Base-by-base conservation (phyloP, 345 rosid species). In the Anastatica hierochuntica region DNA sequence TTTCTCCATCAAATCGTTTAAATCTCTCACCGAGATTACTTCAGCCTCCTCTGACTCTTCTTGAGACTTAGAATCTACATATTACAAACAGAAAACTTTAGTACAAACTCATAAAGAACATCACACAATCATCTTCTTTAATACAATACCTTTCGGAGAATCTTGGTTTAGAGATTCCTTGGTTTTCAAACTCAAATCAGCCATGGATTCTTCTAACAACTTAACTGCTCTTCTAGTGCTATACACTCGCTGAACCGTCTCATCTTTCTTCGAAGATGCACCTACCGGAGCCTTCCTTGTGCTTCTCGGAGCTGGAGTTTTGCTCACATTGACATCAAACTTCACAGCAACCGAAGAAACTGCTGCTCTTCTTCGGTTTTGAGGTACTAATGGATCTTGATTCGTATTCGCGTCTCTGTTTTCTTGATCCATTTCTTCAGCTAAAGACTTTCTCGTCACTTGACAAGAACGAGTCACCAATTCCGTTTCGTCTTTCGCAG, bases 221-320 rank as follows among this genome's bases (percentile, higher is more conserved):
- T 79, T 83, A 39, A 72, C 75, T 2, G 97, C 81, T 20, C 76
- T 74, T 76, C 98, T 78, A 1, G 94, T 83, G 60, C 83, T 71
- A 44, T 75, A 76, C 15, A 38, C 80, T 10, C 64, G 41, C 78
- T 71, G 82, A 37, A 68, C 71, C 0, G 78, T 59, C 55, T 51
- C 71, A 8, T 55, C 60, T 39, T 56, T 48, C 49, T 55, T 64
- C 3, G 14, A 43, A 24, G 43, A 59, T 10, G 55, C 43, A 60
- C 74, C 47, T n/a, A 52, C 11, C 43, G 64, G 76, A 8, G 45
- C 53, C 47, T 61, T 71, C 38, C 58, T 49, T 43, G 74, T 59
- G 59, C 63, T 68, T 60, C 48, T 47, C 14, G 42, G 58, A 9
- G 58, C 67, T 2, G 71, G 72, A 57, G 56, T 56, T 52, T 66